Conservation (phyloP, 2,329 filamentous ascomycete genomes). For the Fusarium setosum region DNA sequence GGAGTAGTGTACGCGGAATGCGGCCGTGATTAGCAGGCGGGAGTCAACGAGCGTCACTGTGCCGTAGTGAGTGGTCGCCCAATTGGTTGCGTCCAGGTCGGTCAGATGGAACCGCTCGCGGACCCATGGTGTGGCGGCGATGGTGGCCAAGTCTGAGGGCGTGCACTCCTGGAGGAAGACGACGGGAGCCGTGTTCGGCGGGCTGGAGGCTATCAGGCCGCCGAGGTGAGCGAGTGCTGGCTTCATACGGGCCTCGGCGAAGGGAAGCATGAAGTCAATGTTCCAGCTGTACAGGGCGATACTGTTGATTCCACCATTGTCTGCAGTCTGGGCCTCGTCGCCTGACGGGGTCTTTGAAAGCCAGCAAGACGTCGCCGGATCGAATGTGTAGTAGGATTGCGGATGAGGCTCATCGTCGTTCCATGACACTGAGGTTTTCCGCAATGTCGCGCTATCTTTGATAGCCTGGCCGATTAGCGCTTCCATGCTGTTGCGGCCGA, state of each 20-base stretch:
- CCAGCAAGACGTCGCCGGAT: conserved; percentile 16
- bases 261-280: conserved; percentile 51
- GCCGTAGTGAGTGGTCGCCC: conserved; percentile 61
- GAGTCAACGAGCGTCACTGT: conserved; percentile 64
- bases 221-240: conserved; percentile 46
- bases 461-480: conserved; percentile 22
- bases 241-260: conserved; percentile 46
- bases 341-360: conserved; percentile 12
- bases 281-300: conserved; percentile 50
- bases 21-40: conserved; percentile 54
- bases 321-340: background rate
- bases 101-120: conserved; percentile 59
- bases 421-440: conserved; percentile 22
- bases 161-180: conserved; percentile 67
- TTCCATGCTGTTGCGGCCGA: conserved; percentile 21
- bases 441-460: conserved; percentile 23
- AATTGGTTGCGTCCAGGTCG: conserved; percentile 55
- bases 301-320: conserved; percentile 26
- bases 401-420: conserved; percentile 18
- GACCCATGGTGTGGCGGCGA: conserved; percentile 59
- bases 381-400: conserved; percentile 22
- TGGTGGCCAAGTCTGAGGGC: conserved; percentile 55
- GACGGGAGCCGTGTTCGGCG: conserved; percentile 45
- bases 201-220: conserved; percentile 5
- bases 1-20: conserved; percentile 64